Base-by-base conservation (phyloP, 2,329 filamentous ascomycete genomes). In the Penicillium sclerotigenum region DNA sequence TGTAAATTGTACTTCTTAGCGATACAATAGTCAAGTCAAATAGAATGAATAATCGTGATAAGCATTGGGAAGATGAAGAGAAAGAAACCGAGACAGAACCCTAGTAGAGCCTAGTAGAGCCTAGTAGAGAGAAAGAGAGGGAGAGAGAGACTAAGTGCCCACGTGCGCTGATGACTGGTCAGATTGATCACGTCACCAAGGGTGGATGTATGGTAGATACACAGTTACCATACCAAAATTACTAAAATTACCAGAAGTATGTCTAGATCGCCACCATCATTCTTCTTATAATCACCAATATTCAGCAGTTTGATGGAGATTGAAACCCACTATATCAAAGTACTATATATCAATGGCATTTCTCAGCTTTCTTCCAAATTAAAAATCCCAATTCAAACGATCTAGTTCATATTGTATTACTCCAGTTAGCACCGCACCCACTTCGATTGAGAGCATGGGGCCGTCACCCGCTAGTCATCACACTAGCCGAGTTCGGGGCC, bases 391-490 rank as follows among this genome's bases (percentile, higher is more conserved):
- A 9, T 34, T 9, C 2, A 9, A 7, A 34, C 3, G 9, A 49
- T 49, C 2, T 36, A 40, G 11, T 34, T 18, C 38, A n/a, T 13
- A 8, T 41, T 42, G 16, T 43, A 38, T 24, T 26, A 48, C 26
- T 24, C 24, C n/a, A n/a, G n/a, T 13, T 8, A 36, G 24, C 22
- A 29, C 22, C 31, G 7, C 37, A 33, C 36, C 47, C 36, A n/a
- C 28, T 18, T 54, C 16, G n/a, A 49, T 40, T 45, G 14, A 16
- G 29, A 1, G 45, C 33, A 53, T 41, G 48, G 49, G 54, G 36
- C 49, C 49, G 54, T 56, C 49, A 56, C 49, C 54, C 54, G 49
- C 54, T 56, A 56, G 54, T 56, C 42, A 53, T 56, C 36, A 28
- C 13, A 4, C 54, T 56, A 56, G 36, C 54, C 54, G 29, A 52